These are phyloP conservation scores for Beauveria pseudobassiana DNA, from an alignment of 2,329 filamentous ascomycete species.

Conservation along the genomic window DNA sequence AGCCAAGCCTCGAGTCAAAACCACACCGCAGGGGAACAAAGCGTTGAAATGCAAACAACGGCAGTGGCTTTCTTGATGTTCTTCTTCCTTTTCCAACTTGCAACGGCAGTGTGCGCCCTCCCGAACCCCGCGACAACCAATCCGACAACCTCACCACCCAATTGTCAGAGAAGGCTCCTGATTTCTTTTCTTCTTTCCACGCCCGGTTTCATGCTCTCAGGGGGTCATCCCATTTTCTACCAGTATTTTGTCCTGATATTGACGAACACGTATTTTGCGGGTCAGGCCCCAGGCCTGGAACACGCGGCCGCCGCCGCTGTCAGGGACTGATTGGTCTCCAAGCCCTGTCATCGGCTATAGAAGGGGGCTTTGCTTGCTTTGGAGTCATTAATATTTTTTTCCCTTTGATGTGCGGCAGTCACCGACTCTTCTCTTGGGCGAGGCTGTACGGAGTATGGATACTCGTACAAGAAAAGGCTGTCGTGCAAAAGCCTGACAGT, in stretches of 20 bases:
- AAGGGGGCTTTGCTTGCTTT: neutral
- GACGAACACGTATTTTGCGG: slow-evolving; percentile 4
- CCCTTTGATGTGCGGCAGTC: neutral
- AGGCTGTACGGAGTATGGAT: neutral
- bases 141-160: neutral
- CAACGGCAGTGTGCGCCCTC: neutral
- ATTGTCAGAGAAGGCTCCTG: neutral
- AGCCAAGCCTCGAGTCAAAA: slow-evolving; percentile 2
- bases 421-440: neutral
- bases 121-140: neutral
- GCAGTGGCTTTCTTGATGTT: neutral
- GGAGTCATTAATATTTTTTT: neutral
- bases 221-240: neutral
- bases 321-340: slow-evolving; percentile 5
- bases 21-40: neutral
- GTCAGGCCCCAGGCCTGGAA: slow-evolving; percentile 3
- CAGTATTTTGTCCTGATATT: neutral
- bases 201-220: neutral
- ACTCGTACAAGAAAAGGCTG: neutral
- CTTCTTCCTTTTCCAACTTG: neutral
- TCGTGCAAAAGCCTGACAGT: neutral
- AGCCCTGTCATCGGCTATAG: neutral
- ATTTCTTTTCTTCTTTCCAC: no score
- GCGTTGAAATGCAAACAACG: neutral
- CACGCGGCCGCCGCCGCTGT: neutral